phyloP scores from a whole-genome alignment of 73 alveolate species.

The Paramecium primaurelia region DNA sequence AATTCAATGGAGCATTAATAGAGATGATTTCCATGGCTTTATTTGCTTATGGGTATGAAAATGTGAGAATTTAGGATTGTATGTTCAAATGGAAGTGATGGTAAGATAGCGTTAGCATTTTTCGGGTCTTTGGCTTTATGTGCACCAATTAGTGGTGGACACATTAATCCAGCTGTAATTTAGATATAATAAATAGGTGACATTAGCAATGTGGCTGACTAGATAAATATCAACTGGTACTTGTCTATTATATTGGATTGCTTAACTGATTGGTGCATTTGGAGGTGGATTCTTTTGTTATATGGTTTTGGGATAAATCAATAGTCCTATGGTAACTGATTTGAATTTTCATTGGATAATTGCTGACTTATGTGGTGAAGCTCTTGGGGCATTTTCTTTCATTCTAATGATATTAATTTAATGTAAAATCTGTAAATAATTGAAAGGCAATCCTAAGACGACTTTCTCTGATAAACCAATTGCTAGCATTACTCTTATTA shows the following conservation, averaged over 20 bases:
- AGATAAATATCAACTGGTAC: conserved; percentile 22
- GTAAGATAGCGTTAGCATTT: conserved; percentile 26
- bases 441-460: conserved; percentile 1
- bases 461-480: conserved; percentile 8
- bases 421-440: neutral
- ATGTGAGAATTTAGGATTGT: neutral
- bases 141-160: conserved; percentile 53
- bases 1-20: neutral
- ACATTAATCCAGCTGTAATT: conserved; percentile 37
- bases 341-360: conserved; percentile 25
- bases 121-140: conserved; percentile 42
- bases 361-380: conserved; percentile 41
- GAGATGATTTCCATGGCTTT: conserved; percentile 33
- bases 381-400: conserved; percentile 12
- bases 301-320: neutral
- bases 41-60: conserved; percentile 36
- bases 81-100: conserved; percentile 27
- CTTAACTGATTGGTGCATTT: conserved; percentile 40
- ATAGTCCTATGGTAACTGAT: conserved; percentile 45
- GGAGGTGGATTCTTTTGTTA: conserved; percentile 44
- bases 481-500: neutral
- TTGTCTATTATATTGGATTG: conserved; percentile 33
- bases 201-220: conserved; percentile 28
- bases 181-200: neutral
- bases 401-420: conserved; percentile 3